Evolutionary conservation across 2,329 filamentous ascomycete species (phyloP).

Genomic region (Albifimbria verrucaria): DNA sequence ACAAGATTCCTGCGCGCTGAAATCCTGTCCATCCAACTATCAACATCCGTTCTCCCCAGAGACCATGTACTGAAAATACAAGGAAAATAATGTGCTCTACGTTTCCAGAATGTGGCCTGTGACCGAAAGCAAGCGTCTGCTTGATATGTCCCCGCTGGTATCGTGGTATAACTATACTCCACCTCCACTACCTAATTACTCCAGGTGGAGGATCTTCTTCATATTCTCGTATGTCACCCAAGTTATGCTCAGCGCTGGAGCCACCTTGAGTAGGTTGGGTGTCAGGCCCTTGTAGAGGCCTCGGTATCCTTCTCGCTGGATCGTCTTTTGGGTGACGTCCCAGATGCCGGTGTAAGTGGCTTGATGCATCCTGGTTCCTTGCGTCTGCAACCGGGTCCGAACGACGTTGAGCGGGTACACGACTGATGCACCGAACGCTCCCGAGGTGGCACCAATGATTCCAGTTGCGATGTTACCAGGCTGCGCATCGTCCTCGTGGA

Average conservation of each 20-base stretch:
- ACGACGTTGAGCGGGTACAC: conserved; percentile 96
- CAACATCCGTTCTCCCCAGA: too few species aligned
- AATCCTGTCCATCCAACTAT: too few species aligned
- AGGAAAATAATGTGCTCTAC: neutral
- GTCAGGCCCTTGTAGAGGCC: conserved; percentile 94
- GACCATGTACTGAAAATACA: too few species aligned
- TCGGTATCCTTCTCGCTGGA: conserved; percentile 76
- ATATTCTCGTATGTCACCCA: conserved; percentile 92
- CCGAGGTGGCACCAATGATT: conserved; percentile 84
- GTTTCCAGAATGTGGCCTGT: conserved; percentile 1
- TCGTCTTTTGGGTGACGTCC: conserved; percentile 82
- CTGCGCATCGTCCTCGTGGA: conserved; percentile 79
- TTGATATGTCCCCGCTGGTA: too few species aligned
- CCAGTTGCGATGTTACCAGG: conserved; percentile 83
- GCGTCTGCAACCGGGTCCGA: conserved; percentile 86
- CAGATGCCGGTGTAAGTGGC: conserved; percentile 86
- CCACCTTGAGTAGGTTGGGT: conserved; percentile 93
- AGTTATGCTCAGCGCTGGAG: conserved; percentile 91
- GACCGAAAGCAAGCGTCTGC: too few species aligned
- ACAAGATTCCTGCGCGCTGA: neutral
- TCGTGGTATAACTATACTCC: too few species aligned
- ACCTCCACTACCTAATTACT: too few species aligned
- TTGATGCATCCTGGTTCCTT: conserved; percentile 89
- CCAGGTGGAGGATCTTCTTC: conserved; percentile 65
- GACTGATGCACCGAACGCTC: conserved; percentile 86